These are phyloP conservation scores for Syzygium syzygioides DNA, from an alignment of 441 rosid species.

Conservation along the genomic window DNA sequence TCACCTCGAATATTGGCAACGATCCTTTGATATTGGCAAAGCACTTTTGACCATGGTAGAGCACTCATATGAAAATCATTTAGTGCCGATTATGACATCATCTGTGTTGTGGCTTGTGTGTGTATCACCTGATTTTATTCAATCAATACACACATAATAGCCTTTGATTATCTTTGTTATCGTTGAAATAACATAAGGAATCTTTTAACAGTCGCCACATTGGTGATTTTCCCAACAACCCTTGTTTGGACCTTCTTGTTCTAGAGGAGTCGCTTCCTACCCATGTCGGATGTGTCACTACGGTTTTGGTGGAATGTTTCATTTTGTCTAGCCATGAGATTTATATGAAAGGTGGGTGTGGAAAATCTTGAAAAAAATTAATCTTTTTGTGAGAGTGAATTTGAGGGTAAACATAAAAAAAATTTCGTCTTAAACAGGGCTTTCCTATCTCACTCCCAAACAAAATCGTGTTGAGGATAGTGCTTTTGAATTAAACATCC, in stretches of 20 bases:
- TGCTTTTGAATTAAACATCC: not conserved
- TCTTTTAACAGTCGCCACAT: too few relatives aligned
- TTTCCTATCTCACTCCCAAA: not conserved
- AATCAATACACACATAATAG: too few relatives aligned
- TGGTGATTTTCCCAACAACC: too few relatives aligned
- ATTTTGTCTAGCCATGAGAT: not conserved
- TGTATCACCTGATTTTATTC: too few relatives aligned
- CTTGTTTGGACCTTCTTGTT: not conserved
- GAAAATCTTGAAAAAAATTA: not conserved
- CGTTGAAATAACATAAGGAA: too few relatives aligned
- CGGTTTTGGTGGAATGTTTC: not conserved
- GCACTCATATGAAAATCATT: too few relatives aligned
- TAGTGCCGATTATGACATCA: too few relatives aligned
- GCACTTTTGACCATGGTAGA: too few relatives aligned
- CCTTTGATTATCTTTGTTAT: too few relatives aligned
- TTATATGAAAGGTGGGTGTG: not conserved
- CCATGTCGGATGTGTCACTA: not conserved
- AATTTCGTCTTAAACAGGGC: not conserved
- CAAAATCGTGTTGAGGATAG: not conserved
- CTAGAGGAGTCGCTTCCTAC: not conserved
- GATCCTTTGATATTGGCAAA: too few relatives aligned
- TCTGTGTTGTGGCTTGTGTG: too few relatives aligned
- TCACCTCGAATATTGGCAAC: too few relatives aligned
- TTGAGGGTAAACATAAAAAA: not conserved
- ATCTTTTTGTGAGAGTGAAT: not conserved